These are phyloP conservation scores for Aspergillus fischeri DNA, from an alignment of 2,329 filamentous ascomycete species.

Conservation along the genomic window DNA sequence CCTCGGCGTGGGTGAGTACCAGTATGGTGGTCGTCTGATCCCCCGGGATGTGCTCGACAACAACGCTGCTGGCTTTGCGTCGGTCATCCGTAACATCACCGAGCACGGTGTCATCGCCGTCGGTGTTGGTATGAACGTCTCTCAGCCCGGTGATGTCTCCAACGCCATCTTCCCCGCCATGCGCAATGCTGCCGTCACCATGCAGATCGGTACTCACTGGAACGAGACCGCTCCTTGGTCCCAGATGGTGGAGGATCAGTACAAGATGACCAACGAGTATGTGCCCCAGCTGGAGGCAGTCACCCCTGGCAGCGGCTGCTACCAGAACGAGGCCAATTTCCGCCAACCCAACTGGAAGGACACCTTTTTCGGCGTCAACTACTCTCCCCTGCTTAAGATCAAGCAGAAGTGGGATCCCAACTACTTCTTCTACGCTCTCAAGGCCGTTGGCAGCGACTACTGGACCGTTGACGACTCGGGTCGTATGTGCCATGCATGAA, in stretches of 20 bases:
- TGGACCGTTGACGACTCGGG: constrained; percentile 28
- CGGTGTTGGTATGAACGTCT: constrained; percentile 39
- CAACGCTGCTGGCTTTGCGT: constrained; percentile 26
- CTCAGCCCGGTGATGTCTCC: constrained; percentile 29
- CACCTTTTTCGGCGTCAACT: constrained; percentile 43
- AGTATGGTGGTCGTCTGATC: constrained; percentile 34
- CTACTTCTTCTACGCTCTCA: constrained; percentile 39
- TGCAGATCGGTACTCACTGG: constrained; percentile 33
- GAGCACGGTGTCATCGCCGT: constrained; percentile 32
- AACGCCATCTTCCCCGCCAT: constrained; percentile 41
- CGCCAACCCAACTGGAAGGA: constrained; percentile 39
- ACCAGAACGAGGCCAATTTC: constrained; percentile 44
- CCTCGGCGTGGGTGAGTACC: constrained; percentile 21
- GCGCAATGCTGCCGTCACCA: constrained; percentile 36
- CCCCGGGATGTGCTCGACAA: constrained; percentile 30
- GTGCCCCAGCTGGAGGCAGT: constrained; percentile 37
- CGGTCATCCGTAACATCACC: constrained; percentile 32
- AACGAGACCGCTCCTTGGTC: constrained; percentile 36
- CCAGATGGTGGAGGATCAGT: constrained; percentile 34
- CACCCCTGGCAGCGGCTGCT: constrained; percentile 37
- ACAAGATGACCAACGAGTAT: constrained; percentile 37
- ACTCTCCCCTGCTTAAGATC: constrained; percentile 30
- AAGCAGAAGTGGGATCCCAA: constrained; percentile 43
- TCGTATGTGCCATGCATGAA: constrained; percentile 25
- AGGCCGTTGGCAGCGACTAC: constrained; percentile 37